A percentile compares a stretch with the other conserved stretches of the same genome.
Conservation (phyloP, 441 rosid genomes). For the Kokia cookei region DNA sequence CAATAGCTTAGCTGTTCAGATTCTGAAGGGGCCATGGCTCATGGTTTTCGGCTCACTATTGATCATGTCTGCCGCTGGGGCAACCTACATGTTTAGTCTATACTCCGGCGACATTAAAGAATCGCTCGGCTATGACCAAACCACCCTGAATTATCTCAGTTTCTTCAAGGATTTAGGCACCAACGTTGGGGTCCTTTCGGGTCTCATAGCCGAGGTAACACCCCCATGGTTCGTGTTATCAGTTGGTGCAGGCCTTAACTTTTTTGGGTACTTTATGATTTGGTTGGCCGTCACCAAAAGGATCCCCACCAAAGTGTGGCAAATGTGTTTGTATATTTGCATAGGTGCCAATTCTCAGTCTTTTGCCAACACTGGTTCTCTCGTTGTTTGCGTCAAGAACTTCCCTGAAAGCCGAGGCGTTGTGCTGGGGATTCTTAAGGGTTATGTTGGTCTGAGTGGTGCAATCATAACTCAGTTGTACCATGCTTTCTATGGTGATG, state of each 20-base stretch:
- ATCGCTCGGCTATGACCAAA: constrained; percentile 51
- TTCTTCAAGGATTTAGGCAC: constrained; percentile 63
- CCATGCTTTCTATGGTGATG: constrained; percentile 35
- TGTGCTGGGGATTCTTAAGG: constrained; percentile 53
- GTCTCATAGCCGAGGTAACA: constrained; percentile 50
- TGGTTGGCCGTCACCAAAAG: constrained; percentile 47
- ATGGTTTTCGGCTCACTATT: constrained; percentile 53
- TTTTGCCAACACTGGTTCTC: constrained; percentile 57
- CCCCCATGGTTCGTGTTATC: constrained; percentile 54
- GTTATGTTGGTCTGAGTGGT: constrained; percentile 57
- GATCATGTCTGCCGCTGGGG: constrained; percentile 59
- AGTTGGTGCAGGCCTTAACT: constrained; percentile 46
- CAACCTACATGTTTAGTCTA: constrained; percentile 56
- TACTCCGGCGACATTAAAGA: constrained; percentile 45
- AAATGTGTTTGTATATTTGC: constrained; percentile 55
- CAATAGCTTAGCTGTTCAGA: constrained; percentile 34
- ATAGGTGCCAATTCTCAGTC: constrained; percentile 60
- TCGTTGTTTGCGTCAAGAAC: constrained; percentile 61
- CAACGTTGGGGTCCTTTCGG: constrained; percentile 52
- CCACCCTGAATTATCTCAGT: constrained; percentile 49
- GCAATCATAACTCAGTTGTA: constrained; percentile 56
- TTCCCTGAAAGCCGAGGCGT: constrained; percentile 52
- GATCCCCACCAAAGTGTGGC: constrained; percentile 42
- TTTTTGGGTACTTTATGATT: constrained; percentile 59
- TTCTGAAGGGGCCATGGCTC: constrained; percentile 54